These are phyloP conservation scores for Podosphaera fusca DNA, from an alignment of 2,329 filamentous ascomycete genomes.

Conservation along the genomic window DNA sequence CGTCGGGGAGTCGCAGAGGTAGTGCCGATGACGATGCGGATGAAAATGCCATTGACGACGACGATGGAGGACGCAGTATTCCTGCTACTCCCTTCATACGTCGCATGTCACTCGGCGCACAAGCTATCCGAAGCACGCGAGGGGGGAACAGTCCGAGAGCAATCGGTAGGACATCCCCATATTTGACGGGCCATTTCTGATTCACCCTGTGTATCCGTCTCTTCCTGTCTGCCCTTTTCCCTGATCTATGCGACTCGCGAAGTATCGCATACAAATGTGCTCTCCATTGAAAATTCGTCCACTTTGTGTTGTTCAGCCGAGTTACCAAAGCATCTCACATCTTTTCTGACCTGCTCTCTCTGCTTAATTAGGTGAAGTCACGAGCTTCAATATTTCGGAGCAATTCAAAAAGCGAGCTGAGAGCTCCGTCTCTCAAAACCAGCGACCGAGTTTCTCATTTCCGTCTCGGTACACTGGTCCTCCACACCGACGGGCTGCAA, in stretches of 20 bases:
- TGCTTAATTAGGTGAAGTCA: too few relatives aligned
- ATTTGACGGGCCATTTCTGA: constrained; percentile 5
- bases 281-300: too few relatives aligned
- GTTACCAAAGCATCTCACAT: too few relatives aligned
- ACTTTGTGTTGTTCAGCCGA: too few relatives aligned
- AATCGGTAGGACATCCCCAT: constrained; percentile 15
- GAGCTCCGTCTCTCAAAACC: constrained; percentile 38
- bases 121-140: constrained; percentile 27
- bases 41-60: constrained; percentile 50
- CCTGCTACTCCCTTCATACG: constrained; percentile 57
- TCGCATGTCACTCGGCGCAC: constrained; percentile 73
- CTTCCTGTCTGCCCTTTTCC: constrained; percentile 12
- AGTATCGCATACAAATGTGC: constrained; percentile 1
- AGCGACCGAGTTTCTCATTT: constrained; percentile 31
- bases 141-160: constrained; percentile 13
- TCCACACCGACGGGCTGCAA: constrained; percentile 44
- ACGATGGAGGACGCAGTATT: constrained; percentile 27
- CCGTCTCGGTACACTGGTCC: constrained; percentile 20
- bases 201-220: background rate
- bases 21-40: constrained; percentile 47
- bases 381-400: constrained; percentile 80
- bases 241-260: constrained; percentile 4
- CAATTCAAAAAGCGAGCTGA: constrained; percentile 82
- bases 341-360: too few relatives aligned
- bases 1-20: constrained; percentile 33